phyloP scores from a whole-genome alignment of 768 basidiomycete species.

The Tylopilus felleus region DNA sequence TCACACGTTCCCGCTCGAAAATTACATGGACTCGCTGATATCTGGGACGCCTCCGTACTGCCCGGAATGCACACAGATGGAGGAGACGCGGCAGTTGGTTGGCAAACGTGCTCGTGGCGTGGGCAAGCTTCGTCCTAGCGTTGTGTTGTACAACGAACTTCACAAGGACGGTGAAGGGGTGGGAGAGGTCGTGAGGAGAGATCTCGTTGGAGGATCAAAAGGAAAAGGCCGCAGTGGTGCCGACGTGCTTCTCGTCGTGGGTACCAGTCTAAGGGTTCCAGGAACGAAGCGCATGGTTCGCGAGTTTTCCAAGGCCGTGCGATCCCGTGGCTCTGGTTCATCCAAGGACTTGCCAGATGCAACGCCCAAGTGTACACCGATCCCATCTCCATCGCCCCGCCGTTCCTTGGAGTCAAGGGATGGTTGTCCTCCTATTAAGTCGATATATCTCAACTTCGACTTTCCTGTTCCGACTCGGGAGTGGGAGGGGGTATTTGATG shows the following conservation, averaged over 20 bases:
- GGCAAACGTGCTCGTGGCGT: conserved; percentile 79
- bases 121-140: conserved; percentile 79
- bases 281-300: conserved; percentile 91
- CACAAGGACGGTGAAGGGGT: conserved; percentile 87
- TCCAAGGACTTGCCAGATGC: conserved; percentile 30
- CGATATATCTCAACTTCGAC: conserved; percentile 83
- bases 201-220: conserved; percentile 68
- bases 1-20: conserved; percentile 61
- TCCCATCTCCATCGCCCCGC: conserved; percentile 50
- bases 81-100: conserved; percentile 64
- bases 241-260: conserved; percentile 84
- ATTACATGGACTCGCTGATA: conserved; percentile 57
- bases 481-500: conserved; percentile 89
- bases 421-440: conserved; percentile 54
- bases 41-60: conserved; percentile 69
- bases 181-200: conserved; percentile 77
- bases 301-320: conserved; percentile 80
- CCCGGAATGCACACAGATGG: conserved; percentile 71
- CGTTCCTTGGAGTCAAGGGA: conserved; percentile 35
- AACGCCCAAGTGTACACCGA: conserved; percentile 31
- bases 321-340: conserved; percentile 42
- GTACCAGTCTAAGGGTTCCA: conserved; percentile 84
- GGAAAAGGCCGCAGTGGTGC: conserved; percentile 70
- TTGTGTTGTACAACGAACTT: conserved; percentile 87
- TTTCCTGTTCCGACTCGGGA: conserved; percentile 82